Evolutionary conservation across 1,284 basidiomycete species (phyloP), one percentile per base, ranked within the genome.

Genomic region (Ceratobasidium sp.): DNA sequence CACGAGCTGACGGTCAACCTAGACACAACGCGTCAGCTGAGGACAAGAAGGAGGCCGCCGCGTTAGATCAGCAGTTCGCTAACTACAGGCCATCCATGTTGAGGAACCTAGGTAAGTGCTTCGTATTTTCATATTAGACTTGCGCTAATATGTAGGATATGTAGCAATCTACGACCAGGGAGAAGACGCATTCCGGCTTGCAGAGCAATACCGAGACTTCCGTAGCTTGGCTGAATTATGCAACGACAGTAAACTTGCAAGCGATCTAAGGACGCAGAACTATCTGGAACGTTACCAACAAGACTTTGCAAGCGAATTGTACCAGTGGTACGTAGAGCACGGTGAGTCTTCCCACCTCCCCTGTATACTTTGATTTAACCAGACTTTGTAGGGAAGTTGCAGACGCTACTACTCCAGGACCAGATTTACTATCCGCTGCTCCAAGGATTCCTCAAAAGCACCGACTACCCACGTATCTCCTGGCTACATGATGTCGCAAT

Each of bases 401-500:
- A 94, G 45, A 88, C 89, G 3, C 87, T 98, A 82, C 91, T 97
- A 76, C 89, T 90, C 10, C 92, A 93, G 80, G 90, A 92, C 76
- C 87, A 89, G 53, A 84, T 86, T 17, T 90, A 93, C 78, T 84
- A 85, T 33, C 83, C 83, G 0, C 90, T 94, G 66, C 86, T 99
- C 77, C 92, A 94, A 79, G 86, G 86, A 49, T 97, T 94, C 84
- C 94, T 99, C 81, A 84, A 86, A 3, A 84, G 89, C 64, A 86
- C 90, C 74, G 88, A 88, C 0, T 88, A 92, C 80, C 87, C 90
- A 15, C 85, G 89, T 20, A 88, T 96, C 63, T 92, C 94, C 0
- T 99, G 97, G 98, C 87, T 99, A 56, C 94, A 99, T 82, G 91
- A 98, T 83, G 84, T 99, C 56, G 91, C 90, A 0, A 90, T 92